Evolutionary conservation across 306 rosid species (phyloP).

Genomic region (Echinosophora koreensis): DNA sequence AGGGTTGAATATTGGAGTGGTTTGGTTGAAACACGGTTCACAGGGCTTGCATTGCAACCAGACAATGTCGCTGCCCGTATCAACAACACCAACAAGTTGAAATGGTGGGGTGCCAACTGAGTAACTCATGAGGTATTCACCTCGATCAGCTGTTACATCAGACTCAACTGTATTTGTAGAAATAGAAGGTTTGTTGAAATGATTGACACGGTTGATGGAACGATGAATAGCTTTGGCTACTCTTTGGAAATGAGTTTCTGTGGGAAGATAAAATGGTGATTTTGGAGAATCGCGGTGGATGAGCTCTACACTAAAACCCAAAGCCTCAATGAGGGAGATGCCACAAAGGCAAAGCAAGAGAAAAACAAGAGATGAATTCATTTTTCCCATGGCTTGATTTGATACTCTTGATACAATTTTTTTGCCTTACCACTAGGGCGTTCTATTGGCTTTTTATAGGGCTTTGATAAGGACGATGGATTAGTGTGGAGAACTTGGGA

Average conservation of each 20-base stretch:
- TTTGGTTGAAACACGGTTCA: slow-evolving; percentile 45
- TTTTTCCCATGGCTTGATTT: background rate
- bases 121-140: slow-evolving; percentile 53
- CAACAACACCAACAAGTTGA: slow-evolving; percentile 45
- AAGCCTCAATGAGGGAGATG: background rate
- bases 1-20: slow-evolving; percentile 48
- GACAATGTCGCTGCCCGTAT: slow-evolving; percentile 62
- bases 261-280: slow-evolving; percentile 55
- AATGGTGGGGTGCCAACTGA: slow-evolving; percentile 56
- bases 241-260: slow-evolving; percentile 42
- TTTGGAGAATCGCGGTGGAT: slow-evolving; percentile 64
- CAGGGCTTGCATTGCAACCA: slow-evolving; percentile 71
- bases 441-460: too few relatives aligned
- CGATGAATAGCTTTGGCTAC: slow-evolving; percentile 52
- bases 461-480: too few relatives aligned
- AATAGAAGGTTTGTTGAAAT: background rate
- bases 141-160: background rate
- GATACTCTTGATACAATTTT: background rate
- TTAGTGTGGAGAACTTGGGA: too few relatives aligned
- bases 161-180: background rate
- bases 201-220: slow-evolving; percentile 30
- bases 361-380: background rate
- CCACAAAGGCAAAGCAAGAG: background rate
- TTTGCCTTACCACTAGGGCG: too few relatives aligned
- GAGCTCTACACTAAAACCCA: slow-evolving; percentile 50